Conservation (phyloP, 805 yeast species). For the Metschnikowia koreensis region DNA sequence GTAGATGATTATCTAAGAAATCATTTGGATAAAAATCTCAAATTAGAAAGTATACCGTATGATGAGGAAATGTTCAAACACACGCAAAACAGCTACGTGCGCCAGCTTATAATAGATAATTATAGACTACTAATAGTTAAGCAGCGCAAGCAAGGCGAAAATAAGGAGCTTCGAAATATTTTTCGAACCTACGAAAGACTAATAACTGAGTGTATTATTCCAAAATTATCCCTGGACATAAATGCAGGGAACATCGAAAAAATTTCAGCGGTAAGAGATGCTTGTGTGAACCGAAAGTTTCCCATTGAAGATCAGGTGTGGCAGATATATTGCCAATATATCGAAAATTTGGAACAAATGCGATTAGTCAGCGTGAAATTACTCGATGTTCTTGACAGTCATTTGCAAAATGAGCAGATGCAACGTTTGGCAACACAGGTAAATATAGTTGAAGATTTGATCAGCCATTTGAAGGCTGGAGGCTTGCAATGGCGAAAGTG, state of each 20-base stretch:
- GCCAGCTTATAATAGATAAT: slow-evolving; percentile 29
- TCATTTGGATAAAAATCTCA: slow-evolving; percentile 20
- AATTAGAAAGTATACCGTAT: slow-evolving; percentile 4
- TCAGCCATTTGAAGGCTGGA: background rate
- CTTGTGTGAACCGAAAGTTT: background rate
- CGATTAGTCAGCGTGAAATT: slow-evolving; percentile 4
- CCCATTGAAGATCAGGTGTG: slow-evolving; percentile 11
- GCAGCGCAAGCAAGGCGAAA: slow-evolving; percentile 20
- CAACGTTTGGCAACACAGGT: slow-evolving; percentile 15
- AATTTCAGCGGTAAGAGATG: background rate
- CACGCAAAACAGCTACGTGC: slow-evolving; percentile 18
- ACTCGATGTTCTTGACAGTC: slow-evolving; percentile 1
- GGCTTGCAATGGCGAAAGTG: background rate
- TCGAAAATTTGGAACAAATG: slow-evolving; percentile 7
- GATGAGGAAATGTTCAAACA: slow-evolving; percentile 4
- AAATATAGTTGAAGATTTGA: slow-evolving; percentile 11
- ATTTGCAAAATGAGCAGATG: slow-evolving; percentile 7
- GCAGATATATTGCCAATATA: slow-evolving; percentile 12
- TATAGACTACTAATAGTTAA: slow-evolving; percentile 23
- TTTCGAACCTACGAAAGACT: slow-evolving; percentile 30
- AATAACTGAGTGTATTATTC: slow-evolving; percentile 27
- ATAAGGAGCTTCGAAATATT: slow-evolving; percentile 23
- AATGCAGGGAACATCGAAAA: slow-evolving; percentile 4
- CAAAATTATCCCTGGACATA: slow-evolving; percentile 26
- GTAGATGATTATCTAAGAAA: slow-evolving; percentile 26